Base-by-base conservation (phyloP, 1,139 yeast genomes). In the Pichia sp. region DNA sequence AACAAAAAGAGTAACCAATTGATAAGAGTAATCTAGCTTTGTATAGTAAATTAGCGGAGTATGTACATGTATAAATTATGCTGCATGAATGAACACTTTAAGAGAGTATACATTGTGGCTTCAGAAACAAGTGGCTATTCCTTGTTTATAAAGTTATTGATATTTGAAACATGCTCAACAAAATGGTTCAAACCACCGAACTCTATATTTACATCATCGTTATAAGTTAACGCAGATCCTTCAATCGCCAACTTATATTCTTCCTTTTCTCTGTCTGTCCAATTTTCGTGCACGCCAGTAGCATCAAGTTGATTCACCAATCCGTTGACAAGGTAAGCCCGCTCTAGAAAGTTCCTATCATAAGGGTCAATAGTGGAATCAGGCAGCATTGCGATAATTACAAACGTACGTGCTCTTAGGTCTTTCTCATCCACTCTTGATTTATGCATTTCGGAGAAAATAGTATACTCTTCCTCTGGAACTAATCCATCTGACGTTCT, bases 281-380 rank as follows among this genome's bases (percentile, higher is more conserved):
- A 62, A 1, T 34, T 10, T 48, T 66, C 70, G 4, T 40, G 36
- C 4, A 58, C 58, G 0, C 64, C 67, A 20, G 65, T 51, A 12
- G 58, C 44, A 4, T 51, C 48, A 20, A 55, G 31, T 48, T 65
- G 69, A 10, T 50, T 55, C 2, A 63, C 56, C 42, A 67, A 56
- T 12, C 72, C 72, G 43, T 61, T 59, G 14, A 60, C 55, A 33
- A 67, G 52, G 20, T 63, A 58, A 16, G 65, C 51, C 49, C 72
- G 62, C 49, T 67, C 69, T 9, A 69, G 51, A 34, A 64, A 64
- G 49, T 63, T 63, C 52, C 72, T 59, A 41, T 70, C 73, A 36
- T 60, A 49, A 4, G 59, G 59, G 43, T 56, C 59, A 34, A 54
- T 29, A 14, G 46, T 36, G 5, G 51, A 50, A 46, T 54, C 48